These are phyloP conservation scores for Eucalyptus polybractea DNA, from an alignment of 345 rosid genomes.

Conservation along the genomic window DNA sequence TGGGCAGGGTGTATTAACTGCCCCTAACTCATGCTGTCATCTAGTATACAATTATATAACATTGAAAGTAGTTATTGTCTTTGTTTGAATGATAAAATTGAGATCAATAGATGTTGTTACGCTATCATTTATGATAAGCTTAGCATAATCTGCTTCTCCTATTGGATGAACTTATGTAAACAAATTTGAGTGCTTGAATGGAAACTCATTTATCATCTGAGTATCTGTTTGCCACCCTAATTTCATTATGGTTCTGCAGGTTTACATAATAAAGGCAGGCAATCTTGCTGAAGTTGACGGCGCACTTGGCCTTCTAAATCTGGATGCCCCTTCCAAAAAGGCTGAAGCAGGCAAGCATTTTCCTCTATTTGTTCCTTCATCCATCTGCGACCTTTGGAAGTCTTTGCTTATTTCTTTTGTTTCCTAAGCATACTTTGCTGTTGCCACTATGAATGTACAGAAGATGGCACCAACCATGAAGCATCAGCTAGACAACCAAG, in stretches of 20 bases:
- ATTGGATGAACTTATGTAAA: neutral
- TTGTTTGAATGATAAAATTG: neutral
- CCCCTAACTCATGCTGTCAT: neutral
- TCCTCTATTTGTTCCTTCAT: neutral
- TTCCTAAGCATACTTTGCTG: neutral
- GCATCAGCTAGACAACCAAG: slow-evolving; percentile 1
- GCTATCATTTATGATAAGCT: neutral
- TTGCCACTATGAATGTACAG: neutral
- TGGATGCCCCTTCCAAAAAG: slow-evolving; percentile 44
- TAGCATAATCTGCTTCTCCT: neutral
- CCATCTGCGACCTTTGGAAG: neutral
- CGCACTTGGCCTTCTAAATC: slow-evolving; percentile 54
- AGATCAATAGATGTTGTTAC: neutral
- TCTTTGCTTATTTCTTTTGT: neutral
- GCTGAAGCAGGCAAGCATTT: slow-evolving; percentile 34
- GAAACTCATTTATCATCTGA: neutral
- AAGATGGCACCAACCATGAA: slow-evolving; percentile 5
- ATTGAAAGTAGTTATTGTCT: neutral
- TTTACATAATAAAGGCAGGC: slow-evolving; percentile 45
- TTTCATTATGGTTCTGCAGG: slow-evolving; percentile 14
- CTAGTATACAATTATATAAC: neutral
- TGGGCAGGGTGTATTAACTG: neutral
- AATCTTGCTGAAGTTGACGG: slow-evolving; percentile 57
- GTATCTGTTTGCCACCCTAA: neutral
- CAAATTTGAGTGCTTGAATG: neutral